Evolutionary conservation across 441 rosid genomes (phyloP).

Genomic region (Erodium texanum): DNA sequence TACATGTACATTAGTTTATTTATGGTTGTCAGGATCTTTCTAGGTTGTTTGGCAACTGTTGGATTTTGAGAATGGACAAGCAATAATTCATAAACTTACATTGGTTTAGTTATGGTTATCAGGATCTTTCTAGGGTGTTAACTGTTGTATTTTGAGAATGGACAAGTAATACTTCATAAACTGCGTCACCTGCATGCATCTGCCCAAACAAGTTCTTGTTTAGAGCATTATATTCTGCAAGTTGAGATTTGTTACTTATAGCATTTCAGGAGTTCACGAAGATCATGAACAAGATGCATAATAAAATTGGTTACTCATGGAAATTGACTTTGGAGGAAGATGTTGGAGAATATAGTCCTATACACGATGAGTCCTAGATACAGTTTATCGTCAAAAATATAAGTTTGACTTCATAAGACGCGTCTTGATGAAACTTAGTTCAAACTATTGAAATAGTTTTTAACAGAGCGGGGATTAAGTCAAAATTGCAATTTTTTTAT

Average conservation of each 20-base stretch:
- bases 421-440: neutral
- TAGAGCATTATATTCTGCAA: neutral
- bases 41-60: neutral
- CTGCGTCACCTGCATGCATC: neutral
- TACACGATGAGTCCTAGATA: too few species aligned
- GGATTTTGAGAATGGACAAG: neutral
- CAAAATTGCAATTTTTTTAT: neutral
- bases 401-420: neutral
- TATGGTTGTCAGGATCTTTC: neutral
- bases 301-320: neutral
- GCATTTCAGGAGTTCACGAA: neutral
- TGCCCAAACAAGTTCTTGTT: neutral
- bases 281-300: neutral
- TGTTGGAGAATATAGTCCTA: neutral
- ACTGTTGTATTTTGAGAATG: neutral
- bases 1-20: neutral
- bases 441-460: neutral
- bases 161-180: neutral
- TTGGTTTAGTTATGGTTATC: neutral
- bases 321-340: neutral
- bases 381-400: too few species aligned
- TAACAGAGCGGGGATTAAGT: neutral
- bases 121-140: neutral
- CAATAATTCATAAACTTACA: neutral
- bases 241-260: neutral